These are phyloP conservation scores for Linum trigynum DNA, from an alignment of 345 rosid species.

Conservation along the genomic window DNA sequence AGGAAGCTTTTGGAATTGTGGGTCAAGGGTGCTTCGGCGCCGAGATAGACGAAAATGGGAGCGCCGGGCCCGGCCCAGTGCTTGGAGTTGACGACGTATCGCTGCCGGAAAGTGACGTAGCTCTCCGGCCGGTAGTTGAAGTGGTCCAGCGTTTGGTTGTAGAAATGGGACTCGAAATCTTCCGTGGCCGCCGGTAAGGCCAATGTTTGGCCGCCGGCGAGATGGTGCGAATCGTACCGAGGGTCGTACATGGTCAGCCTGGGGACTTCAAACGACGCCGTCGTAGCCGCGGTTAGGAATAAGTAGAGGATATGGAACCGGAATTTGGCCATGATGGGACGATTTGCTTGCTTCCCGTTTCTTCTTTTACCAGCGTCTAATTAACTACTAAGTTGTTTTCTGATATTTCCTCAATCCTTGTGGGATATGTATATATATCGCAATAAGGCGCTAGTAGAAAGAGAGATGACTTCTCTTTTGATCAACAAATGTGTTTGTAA, in stretches of 20 bases:
- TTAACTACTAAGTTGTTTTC: no score
- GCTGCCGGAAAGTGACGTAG: constrained; percentile 15
- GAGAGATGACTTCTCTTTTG: no score
- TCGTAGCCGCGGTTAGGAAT: neutral
- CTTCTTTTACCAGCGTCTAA: no score
- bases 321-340: neutral
- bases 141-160: constrained; percentile 27
- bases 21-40: constrained; percentile 12
- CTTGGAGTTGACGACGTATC: constrained; percentile 15
- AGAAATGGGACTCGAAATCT: constrained; percentile 9
- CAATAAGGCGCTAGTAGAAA: no score
- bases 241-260: neutral
- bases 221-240: neutral
- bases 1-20: constrained; percentile 1
- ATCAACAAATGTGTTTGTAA: no score
- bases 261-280: neutral
- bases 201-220: neutral
- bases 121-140: constrained; percentile 24
- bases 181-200: neutral
- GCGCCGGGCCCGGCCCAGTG: constrained; percentile 16
- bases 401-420: no score
- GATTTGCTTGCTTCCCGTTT: neutral
- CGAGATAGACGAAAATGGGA: constrained; percentile 13
- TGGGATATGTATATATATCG: no score
- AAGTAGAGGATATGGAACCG: neutral